Evolutionary conservation across 2,329 filamentous ascomycete genomes (phyloP), one percentile per base, ranked within the genome.

Genomic region (Septoria linicola): DNA sequence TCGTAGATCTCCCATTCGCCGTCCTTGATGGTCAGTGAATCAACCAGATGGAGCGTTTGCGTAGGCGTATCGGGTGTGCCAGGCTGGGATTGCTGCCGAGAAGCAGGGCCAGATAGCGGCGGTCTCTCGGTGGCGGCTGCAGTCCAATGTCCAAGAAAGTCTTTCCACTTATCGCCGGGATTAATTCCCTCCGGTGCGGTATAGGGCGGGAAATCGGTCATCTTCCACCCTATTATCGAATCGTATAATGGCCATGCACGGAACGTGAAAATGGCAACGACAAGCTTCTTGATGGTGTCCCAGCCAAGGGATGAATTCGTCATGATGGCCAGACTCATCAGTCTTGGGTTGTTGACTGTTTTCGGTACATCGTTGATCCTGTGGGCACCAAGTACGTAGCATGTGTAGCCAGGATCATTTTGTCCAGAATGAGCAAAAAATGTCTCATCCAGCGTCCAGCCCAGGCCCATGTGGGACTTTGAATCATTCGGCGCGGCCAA

Each of bases 401-500:
- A 55, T n/a, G 37, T 50, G 30, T 52, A 64, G 8, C 61, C 61
- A 2, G 61, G 60, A 8, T 54, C 46, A 43, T 63, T 63, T 13
- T 53, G 34, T 3, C 61, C 61, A 7, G 48, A 17, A 36, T 63
- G 61, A 2, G 25, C 60, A 32, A 64, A 64, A 37, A 51, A 53
- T 1, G 44, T 42, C 8, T 49, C 41, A 14, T 58, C 52, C 7
- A 44, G 37, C 19, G 36, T 46, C 58, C 62, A 65, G 20, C 57
- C 57, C 8, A 57, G 39, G 2, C 55, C 62, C 44, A 59, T 56
- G 4, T 25, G 35, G 7, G 17, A 21, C 13, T 25, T 16, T n/a
- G 14, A 17, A 20, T 41, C 47, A 13, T 34, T 16, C 16, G 46
- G 25, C 2, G 36, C 31, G 1, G 57, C 51, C 7, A 48, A 42